Percentiles rank a stretch among this genome's conserved stretches.
These are phyloP conservation scores for Dioszegia aurantiaca DNA, from an alignment of 768 basidiomycete species.

Conservation along the genomic window DNA sequence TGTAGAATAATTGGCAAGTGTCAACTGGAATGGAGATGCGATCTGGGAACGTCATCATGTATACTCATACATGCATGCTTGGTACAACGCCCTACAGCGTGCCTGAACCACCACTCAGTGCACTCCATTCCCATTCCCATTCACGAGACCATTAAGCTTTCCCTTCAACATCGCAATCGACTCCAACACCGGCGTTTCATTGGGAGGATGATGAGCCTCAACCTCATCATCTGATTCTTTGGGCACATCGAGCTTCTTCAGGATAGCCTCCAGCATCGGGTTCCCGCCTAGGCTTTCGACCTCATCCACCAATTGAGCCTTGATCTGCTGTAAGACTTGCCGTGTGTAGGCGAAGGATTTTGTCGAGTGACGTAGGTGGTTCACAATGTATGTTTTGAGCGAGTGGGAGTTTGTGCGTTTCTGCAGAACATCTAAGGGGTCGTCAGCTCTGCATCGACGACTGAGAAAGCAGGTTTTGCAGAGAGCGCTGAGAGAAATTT, in stretches of 20 bases:
- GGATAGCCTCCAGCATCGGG: slow-evolving; percentile 55
- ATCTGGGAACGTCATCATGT: background rate
- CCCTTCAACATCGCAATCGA: no score
- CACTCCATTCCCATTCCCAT: slow-evolving; percentile 1
- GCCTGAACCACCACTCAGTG: no score
- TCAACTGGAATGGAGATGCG: slow-evolving; percentile 4
- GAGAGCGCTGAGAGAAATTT: no score
- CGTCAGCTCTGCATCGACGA: background rate
- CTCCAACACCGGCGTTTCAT: no score
- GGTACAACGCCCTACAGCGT: no score
- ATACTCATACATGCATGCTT: no score
- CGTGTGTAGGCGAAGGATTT: slow-evolving; percentile 84
- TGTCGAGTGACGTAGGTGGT: slow-evolving; percentile 71
- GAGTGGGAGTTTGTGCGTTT: slow-evolving; percentile 79
- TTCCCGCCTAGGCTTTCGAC: slow-evolving; percentile 77
- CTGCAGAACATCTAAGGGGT: slow-evolving; percentile 71
- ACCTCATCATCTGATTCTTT: slow-evolving; percentile 12
- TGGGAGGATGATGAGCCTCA: no score
- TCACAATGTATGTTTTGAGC: slow-evolving; percentile 74
- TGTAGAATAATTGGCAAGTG: no score
- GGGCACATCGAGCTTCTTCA: slow-evolving; percentile 56
- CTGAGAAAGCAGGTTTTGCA: no score
- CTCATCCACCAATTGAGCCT: slow-evolving; percentile 66
- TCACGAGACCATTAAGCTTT: slow-evolving; percentile 8
- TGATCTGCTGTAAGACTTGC: slow-evolving; percentile 65